Conservation (phyloP, 495 filamentous ascomycete genomes). For the Aspergillus sclerotiicarbonarius region DNA sequence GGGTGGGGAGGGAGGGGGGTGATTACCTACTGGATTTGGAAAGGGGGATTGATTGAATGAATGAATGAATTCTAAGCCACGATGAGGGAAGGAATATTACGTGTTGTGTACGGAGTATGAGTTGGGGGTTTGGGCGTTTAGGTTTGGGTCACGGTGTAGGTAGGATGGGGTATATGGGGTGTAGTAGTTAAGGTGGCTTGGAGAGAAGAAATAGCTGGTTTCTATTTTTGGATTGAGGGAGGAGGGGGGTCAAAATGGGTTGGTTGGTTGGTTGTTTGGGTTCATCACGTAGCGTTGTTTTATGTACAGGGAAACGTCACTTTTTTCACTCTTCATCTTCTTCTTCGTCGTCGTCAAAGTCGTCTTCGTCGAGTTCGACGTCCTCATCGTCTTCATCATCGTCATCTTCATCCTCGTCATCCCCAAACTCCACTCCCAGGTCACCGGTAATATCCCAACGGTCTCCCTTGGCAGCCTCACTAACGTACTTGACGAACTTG, state of each 20-base stretch:
- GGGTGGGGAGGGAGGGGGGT: no score
- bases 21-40: no score
- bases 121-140: no score
- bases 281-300: background rate
- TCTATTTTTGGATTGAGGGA: background rate
- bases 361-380: constrained; percentile 22
- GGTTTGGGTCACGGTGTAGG: no score
- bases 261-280: background rate
- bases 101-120: no score
- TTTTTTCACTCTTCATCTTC: constrained; percentile 17
- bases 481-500: constrained; percentile 96
- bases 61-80: no score
- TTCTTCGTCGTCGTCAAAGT: constrained; percentile 11
- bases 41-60: no score
- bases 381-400: constrained; percentile 32
- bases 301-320: constrained; percentile 10
- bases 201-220: no score
- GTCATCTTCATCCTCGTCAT: constrained; percentile 40
- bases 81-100: no score
- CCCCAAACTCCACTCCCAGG: constrained; percentile 46
- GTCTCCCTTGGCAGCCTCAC: constrained; percentile 75
- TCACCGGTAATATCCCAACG: constrained; percentile 86
- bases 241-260: no score
- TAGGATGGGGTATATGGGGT: no score
- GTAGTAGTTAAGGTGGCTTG: no score